Base-by-base conservation (phyloP, 768 basidiomycete species). In the Lentinula sp. region DNA sequence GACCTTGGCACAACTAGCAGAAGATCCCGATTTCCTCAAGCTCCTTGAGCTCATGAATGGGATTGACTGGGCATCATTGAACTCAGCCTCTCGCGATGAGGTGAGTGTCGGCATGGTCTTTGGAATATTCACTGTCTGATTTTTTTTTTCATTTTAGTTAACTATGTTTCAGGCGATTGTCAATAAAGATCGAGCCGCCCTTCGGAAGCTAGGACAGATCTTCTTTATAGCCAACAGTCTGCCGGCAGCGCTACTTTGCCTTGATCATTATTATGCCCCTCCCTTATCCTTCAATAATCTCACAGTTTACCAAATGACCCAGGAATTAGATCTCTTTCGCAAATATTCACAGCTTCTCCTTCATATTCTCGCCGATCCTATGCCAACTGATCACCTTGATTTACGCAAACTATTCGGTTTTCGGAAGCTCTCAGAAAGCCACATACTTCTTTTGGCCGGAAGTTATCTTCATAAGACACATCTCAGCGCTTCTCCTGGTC, bases 201-300 rank as follows among this genome's bases (percentile, higher is more conserved):
- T 85, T 5, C 57, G 64, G 4, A 49, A 63, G 8, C 67, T 84
- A 2, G 75, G 68, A 0, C n/a, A 46, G 5, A 49, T 40, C 11
- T 80, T 83, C 61, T 57, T 65, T 28, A 16, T 51, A n/a, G 59
- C 58, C 28, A 62, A 68, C 1, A 74, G 75, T 34, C 7, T 42
- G 1, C 62, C 73, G 7, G 74, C 78, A 0, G 76, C 78, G 10
- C 63, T 81, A 0, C 69, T 83, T 4, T 79, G 79, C 56, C 65
- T 82, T 10, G 77, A 83, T 62, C 74, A 77, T 59, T 65, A 70
- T 46, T 82, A 79, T 63, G 57, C 63, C 9, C 58, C 64, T 18
- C 32, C 70, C 4, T 71, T 73, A 6, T 56, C 53, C 3, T 66
- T 77, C 16, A 62, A 65, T 9, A 64, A 66, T 4, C 61, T 69